These are phyloP conservation scores for Acer campestre DNA, from an alignment of 345 rosid genomes.

Conservation along the genomic window DNA sequence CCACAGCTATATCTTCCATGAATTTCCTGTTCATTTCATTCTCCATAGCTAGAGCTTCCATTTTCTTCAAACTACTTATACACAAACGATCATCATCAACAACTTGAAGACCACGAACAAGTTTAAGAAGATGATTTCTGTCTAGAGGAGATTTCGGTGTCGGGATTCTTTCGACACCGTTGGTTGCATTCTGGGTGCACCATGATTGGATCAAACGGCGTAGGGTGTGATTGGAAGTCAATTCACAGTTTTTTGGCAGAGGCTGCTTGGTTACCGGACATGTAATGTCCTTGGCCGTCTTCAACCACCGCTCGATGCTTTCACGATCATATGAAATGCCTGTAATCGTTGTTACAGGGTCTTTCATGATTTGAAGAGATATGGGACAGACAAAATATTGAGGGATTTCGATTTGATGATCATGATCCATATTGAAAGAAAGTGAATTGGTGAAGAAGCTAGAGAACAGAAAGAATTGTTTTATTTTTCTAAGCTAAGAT, in stretches of 20 bases:
- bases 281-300: slow-evolving; percentile 23
- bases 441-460: not conserved
- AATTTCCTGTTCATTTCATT: slow-evolving; percentile 35
- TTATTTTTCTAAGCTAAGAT: not conserved
- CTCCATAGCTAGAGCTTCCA: slow-evolving; percentile 37
- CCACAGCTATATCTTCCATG: slow-evolving; percentile 39
- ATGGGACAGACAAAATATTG: slow-evolving; percentile 59
- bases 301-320: slow-evolving; percentile 62
- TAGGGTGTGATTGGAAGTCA: slow-evolving; percentile 58
- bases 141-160: slow-evolving; percentile 35
- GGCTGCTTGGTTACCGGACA: slow-evolving; percentile 64
- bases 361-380: slow-evolving; percentile 60
- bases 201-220: slow-evolving; percentile 58
- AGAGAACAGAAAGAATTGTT: not conserved
- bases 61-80: slow-evolving; percentile 22
- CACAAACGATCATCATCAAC: slow-evolving; percentile 13
- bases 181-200: slow-evolving; percentile 29
- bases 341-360: slow-evolving; percentile 62
- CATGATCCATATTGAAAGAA: slow-evolving; percentile 36
- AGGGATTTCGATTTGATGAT: slow-evolving; percentile 42
- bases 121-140: slow-evolving; percentile 27
- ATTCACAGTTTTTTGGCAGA: slow-evolving; percentile 35
- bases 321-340: slow-evolving; percentile 66
- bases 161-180: slow-evolving; percentile 35
- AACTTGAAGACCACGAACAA: slow-evolving; percentile 34